Evolutionary conservation across 2,329 filamentous ascomycete genomes (phyloP), one percentile per base, ranked within the genome.

Genomic region (Colletotrichum horii): DNA sequence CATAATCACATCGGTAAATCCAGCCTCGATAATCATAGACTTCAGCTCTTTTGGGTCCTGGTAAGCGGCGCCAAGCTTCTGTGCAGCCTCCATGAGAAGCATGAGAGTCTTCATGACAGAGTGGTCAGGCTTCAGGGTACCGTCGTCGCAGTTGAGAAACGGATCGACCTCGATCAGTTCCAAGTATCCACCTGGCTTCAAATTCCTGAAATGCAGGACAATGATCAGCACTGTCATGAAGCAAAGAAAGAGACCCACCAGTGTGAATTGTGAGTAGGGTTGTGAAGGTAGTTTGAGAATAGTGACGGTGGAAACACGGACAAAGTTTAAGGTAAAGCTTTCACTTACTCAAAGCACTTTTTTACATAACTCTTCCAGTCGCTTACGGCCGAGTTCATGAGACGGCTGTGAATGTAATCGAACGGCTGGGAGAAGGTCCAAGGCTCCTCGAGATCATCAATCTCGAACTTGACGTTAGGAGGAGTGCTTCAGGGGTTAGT

Each of bases 341-440:
- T 79, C 79, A 16, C 64, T 43, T 79, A 79, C 71, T 84, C 80
- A 56, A 82, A 89, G 8, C 88, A 81, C 71, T 88, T 88, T 56
- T 83, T 81, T 71, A 92, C 84, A 16, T 92, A 81, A 48, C 87
- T 85, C 55, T 87, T 85, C 81, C 90, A 92, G 77, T 91, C 89
- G 4, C 84, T 81, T 74, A 92, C 87, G 65, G 87, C 86, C 65
- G 91, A 90, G 4, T 87, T 84, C 78, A 92, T 84, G 77, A 90
- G 85, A 43, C 89, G 87, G 8, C 88, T 88, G 79, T 92, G 91
- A 77, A 93, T 89, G 78, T 89, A 90, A 82, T 93, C 91, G 80
- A 91, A 91, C 1, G 87, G 85, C 24, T 80, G 77, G 2, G 77
- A 75, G 76, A 78, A 82, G 9, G 79, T 78, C 80, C 78, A 81